Percentiles rank a stretch among this genome's conserved stretches.
These are phyloP conservation scores for Botryobasidium botryosum DNA, from an alignment of 768 basidiomycete species.

Conservation along the genomic window DNA sequence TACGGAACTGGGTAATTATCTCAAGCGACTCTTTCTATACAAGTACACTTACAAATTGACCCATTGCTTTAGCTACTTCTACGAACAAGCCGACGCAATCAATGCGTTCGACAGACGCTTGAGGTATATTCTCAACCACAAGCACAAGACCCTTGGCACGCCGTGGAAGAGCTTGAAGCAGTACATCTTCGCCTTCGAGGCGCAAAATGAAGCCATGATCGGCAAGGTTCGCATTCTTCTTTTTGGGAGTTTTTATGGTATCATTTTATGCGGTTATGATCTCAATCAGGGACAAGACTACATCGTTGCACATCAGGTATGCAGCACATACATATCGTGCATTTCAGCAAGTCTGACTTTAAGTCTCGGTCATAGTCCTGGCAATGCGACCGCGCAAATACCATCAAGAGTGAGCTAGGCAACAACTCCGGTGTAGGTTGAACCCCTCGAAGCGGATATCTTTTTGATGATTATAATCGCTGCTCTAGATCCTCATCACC, in stretches of 20 bases:
- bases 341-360: too few relatives aligned
- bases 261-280: too few relatives aligned
- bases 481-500: constrained; percentile 16
- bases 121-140: constrained; percentile 24
- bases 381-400: constrained; percentile 19
- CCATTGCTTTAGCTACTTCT: not conserved
- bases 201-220: constrained; percentile 24
- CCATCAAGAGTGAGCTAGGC: constrained; percentile 15
- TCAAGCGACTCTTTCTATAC: constrained; percentile 8
- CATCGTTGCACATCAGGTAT: constrained; percentile 7
- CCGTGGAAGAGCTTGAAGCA: constrained; percentile 25
- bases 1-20: constrained; percentile 24
- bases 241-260: not conserved
- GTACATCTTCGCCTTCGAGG: constrained; percentile 26
- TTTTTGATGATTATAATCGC: not conserved
- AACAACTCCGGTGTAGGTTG: constrained; percentile 15
- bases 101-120: constrained; percentile 25
- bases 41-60: not conserved
- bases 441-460: not conserved
- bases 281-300: constrained; percentile 16
- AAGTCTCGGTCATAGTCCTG: too few relatives aligned
- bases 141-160: constrained; percentile 21
- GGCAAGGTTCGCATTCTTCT: constrained; percentile 12
- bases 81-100: constrained; percentile 8
- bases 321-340: too few relatives aligned